Percentiles rank a stretch among this genome's conserved stretches.
Conservation (phyloP, 1,284 basidiomycete genomes). For the Inonotus obliquus region DNA sequence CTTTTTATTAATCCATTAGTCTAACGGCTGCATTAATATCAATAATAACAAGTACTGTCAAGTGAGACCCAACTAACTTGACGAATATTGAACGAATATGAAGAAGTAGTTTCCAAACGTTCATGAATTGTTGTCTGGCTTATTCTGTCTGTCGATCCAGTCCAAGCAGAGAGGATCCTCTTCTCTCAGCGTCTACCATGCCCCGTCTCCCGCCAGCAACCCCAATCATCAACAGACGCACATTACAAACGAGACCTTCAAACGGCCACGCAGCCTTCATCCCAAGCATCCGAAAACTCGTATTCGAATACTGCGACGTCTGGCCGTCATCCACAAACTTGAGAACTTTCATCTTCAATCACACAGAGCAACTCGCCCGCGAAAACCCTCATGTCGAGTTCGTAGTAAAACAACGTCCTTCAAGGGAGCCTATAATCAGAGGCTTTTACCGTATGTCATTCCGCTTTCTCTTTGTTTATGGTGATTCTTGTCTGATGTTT, state of each 20-base stretch:
- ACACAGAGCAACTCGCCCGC: constrained; percentile 58
- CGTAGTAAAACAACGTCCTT: constrained; percentile 68
- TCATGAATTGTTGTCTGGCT: not conserved
- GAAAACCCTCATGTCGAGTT: constrained; percentile 77
- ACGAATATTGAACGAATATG: no score
- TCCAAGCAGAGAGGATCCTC: not conserved
- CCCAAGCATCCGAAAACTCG: constrained; percentile 73
- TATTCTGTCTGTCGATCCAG: not conserved
- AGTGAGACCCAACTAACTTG: not conserved
- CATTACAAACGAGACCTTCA: constrained; percentile 52
- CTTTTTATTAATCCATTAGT: not conserved
- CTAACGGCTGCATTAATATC: not conserved
- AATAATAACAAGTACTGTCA: not conserved
- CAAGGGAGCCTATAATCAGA: constrained; percentile 68
- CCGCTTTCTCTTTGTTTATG: constrained; percentile 4
- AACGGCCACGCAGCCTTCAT: constrained; percentile 71
- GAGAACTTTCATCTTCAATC: constrained; percentile 60
- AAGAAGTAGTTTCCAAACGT: not conserved
- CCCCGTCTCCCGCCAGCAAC: constrained; percentile 29
- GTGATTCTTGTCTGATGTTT: constrained; percentile 18
- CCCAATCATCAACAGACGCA: constrained; percentile 49
- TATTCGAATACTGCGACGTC: constrained; percentile 80
- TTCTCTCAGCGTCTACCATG: constrained; percentile 29
- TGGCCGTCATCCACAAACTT: constrained; percentile 72
- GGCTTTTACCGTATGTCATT: constrained; percentile 64